A percentile compares a stretch with the other conserved stretches of the same genome.
Conservation (phyloP, 306 rosid genomes). For the Vicia villosa region DNA sequence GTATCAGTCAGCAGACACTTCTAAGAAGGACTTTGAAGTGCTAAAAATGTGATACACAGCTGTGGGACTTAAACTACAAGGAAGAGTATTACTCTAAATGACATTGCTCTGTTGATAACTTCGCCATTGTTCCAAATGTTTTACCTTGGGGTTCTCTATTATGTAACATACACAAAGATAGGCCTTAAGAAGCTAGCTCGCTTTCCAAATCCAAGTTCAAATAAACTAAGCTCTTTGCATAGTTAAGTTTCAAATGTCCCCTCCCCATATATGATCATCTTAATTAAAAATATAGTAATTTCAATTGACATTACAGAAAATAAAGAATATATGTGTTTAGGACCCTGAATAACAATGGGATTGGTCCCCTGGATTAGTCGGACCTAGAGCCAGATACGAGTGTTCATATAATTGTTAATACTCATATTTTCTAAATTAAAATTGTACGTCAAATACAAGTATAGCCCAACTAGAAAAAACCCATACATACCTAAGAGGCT, state of each 20-base stretch:
- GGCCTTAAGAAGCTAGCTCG: constrained; percentile 10
- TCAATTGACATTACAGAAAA: constrained; percentile 25
- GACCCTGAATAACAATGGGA: neutral
- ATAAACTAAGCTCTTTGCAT: constrained; percentile 23
- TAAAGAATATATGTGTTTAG: neutral
- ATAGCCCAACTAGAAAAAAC: constrained; percentile 3
- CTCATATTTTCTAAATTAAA: constrained; percentile 4
- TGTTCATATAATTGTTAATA: too few relatives aligned
- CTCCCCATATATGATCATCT: constrained; percentile 19
- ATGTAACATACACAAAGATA: constrained; percentile 2
- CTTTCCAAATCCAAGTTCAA: constrained; percentile 24
- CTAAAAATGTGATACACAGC: constrained; percentile 6
- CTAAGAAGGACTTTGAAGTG: constrained; percentile 17
- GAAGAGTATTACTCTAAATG: constrained; percentile 2
- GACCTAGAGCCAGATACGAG: too few relatives aligned
- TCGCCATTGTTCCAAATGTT: constrained; percentile 4
- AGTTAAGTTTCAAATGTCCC: constrained; percentile 4
- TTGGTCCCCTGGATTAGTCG: too few relatives aligned
- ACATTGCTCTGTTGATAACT: constrained; percentile 12
- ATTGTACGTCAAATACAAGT: neutral
- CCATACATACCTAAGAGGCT: constrained; percentile 13
- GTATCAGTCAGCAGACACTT: constrained; percentile 29
- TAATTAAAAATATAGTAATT: constrained; percentile 22
- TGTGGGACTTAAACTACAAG: constrained; percentile 26
- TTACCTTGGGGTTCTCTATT: constrained; percentile 1